A percentile compares a stretch with the other conserved stretches of the same genome.
phyloP scores from a whole-genome alignment of 2,329 filamentous ascomycete species.

The Plectosphaerella sp. region DNA sequence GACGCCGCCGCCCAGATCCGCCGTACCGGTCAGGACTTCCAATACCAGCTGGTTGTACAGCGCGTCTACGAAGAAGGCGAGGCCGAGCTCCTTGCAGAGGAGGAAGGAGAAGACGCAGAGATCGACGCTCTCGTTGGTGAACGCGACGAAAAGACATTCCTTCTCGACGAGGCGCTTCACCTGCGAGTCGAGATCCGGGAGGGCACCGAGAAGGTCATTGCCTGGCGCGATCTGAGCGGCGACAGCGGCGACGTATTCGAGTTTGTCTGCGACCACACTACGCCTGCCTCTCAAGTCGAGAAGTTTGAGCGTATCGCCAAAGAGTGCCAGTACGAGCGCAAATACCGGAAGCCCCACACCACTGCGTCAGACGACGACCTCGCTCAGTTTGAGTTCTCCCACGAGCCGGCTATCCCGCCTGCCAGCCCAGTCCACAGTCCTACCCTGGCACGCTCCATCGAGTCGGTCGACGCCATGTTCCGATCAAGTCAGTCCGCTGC shows the following conservation, averaged over 20 bases:
- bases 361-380: conserved; percentile 80
- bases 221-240: conserved; percentile 92
- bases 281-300: conserved; percentile 65
- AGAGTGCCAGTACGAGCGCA: conserved; percentile 97
- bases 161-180: conserved; percentile 88
- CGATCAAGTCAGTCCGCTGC: conserved; percentile 29
- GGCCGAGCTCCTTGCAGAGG: conserved; percentile 83
- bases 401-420: conserved; percentile 59
- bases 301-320: conserved; percentile 79
- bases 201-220: conserved; percentile 78
- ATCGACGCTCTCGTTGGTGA: conserved; percentile 71
- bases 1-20: conserved; percentile 91
- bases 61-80: conserved; percentile 97
- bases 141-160: conserved; percentile 94
- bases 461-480: conserved; percentile 54
- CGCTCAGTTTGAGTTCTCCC: conserved; percentile 73
- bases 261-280: conserved; percentile 83
- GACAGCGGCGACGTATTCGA: conserved; percentile 96
- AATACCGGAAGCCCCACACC: conserved; percentile 76
- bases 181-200: conserved; percentile 81
- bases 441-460: conserved; percentile 47
- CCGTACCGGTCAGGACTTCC: conserved; percentile 88
- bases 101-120: conserved; percentile 78
- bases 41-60: conserved; percentile 96
- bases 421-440: conserved; percentile 61